Base-by-base conservation (phyloP, 192 early-diverging fungal species). In the Mortierella claussenii region DNA sequence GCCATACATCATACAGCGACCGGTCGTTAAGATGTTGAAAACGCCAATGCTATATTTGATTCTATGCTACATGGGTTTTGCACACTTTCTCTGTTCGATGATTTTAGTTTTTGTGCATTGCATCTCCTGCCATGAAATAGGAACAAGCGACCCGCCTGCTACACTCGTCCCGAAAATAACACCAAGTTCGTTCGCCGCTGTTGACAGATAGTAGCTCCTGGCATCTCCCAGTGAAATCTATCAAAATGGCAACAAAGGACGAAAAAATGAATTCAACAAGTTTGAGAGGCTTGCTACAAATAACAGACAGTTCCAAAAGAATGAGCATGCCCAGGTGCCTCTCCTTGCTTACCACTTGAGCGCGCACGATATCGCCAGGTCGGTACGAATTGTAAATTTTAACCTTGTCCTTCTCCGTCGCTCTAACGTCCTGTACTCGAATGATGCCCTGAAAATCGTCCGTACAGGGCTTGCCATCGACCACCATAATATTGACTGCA, bases 71-170 rank as follows among this genome's bases (percentile, higher is more conserved):
- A 88, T 82, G 1, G 95, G 92, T 79, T 97, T 99, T 18, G 97
- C 97, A 62, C 97, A 99, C 81, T 99, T 99, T 56, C 97, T 84
- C 61, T 87, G 89, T 62, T 98, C 97, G 27, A 95, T 82, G 0
- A 79, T 74, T 45, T 89, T 87, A 3, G 96, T 97, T 71, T 92
- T 93, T 18, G 97, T 92, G 69, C 96, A 97, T 51, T 97, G 89
- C 97, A 99, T 99, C 62, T 98, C 88, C 79, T 98, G 92, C 97
- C 97, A 99, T 42, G 94, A 96, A 33, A 97, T 88, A 5, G 97
- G 97, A 31, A 97, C 84, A 93, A 98, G 92, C 1, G 94, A 81
- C 51, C 69, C 79, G 70, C 90, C 95, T 43, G 90, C 92, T 6
- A 87, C 80, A 80, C 95, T 96, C 52, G 91, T 91, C 7, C 95